A percentile compares a stretch with the other conserved stretches of the same genome.
These are phyloP conservation scores for Moricandia moricandioides DNA, from an alignment of 345 rosid species.

Conservation along the genomic window DNA sequence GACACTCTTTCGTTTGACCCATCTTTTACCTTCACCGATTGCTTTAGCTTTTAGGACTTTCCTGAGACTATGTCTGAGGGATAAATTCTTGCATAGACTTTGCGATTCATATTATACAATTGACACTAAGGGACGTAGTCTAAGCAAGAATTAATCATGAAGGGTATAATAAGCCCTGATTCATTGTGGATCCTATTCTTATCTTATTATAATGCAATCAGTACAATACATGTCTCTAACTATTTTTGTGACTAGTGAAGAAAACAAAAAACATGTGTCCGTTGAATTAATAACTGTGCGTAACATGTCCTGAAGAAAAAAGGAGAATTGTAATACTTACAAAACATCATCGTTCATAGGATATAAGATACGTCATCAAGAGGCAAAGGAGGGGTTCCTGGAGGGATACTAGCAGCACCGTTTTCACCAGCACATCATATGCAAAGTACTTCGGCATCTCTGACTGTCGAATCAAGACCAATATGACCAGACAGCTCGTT, in stretches of 20 bases:
- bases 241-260: neutral
- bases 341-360: slow-evolving; percentile 63
- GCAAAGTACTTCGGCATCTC: slow-evolving; percentile 94
- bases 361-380: slow-evolving; percentile 49
- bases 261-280: slow-evolving; percentile 9
- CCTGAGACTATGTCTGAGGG: neutral
- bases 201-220: no score
- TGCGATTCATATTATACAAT: neutral
- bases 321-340: slow-evolving; percentile 39
- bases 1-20: slow-evolving; percentile 32
- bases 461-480: slow-evolving; percentile 60
- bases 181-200: neutral
- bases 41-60: slow-evolving; percentile 38
- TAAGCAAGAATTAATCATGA: slow-evolving; percentile 34
- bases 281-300: slow-evolving; percentile 6
- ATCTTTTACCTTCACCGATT: slow-evolving; percentile 47
- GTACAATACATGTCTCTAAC: neutral
- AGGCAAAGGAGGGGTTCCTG: slow-evolving; percentile 90
- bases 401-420: slow-evolving; percentile 87
- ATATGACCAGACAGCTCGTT: no score
- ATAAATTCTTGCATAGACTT: slow-evolving; percentile 37
- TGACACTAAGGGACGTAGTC: slow-evolving; percentile 12
- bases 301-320: slow-evolving; percentile 18
- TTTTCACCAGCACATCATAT: slow-evolving; percentile 86
- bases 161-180: slow-evolving; percentile 8